These are phyloP conservation scores for Dryas alaskensis DNA, from an alignment of 306 rosid genomes.

Conservation along the genomic window DNA sequence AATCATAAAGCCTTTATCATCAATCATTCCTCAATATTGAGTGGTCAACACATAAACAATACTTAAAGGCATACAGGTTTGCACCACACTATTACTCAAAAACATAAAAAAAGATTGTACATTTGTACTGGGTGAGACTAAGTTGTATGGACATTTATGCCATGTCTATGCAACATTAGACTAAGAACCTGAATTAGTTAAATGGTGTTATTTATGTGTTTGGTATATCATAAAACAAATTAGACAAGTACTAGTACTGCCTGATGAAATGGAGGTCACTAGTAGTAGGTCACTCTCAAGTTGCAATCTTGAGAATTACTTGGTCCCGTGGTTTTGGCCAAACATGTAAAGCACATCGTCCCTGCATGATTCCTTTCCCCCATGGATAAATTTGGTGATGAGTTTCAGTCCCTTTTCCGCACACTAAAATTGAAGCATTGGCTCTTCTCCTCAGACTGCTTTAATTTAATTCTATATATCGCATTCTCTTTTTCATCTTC, in stretches of 20 bases:
- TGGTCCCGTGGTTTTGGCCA: constrained; percentile 47
- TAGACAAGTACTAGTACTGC: constrained; percentile 18
- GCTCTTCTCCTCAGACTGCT: constrained; percentile 9
- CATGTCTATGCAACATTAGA: no score
- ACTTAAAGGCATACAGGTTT: no score
- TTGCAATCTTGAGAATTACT: constrained; percentile 21
- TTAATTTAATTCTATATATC: constrained; percentile 6
- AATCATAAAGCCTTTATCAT: not conserved
- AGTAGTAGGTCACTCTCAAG: constrained; percentile 8
- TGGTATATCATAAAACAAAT: not conserved
- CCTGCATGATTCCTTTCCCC: constrained; percentile 6
- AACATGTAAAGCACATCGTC: constrained; percentile 14
- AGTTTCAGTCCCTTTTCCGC: constrained; percentile 5
- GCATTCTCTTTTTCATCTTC: constrained; percentile 3
- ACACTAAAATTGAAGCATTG: constrained; percentile 6
- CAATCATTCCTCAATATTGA: not conserved
- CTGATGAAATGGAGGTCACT: constrained; percentile 25
- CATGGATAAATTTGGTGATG: constrained; percentile 1
- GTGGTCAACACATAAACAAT: not conserved
- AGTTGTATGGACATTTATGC: no score
- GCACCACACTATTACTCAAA: no score
- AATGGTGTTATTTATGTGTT: no score
- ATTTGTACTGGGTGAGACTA: no score
- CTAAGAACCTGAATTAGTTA: no score
- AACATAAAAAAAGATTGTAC: no score